phyloP scores from a whole-genome alignment of 2,329 filamentous ascomycete species.

The Alternaria sp. region DNA sequence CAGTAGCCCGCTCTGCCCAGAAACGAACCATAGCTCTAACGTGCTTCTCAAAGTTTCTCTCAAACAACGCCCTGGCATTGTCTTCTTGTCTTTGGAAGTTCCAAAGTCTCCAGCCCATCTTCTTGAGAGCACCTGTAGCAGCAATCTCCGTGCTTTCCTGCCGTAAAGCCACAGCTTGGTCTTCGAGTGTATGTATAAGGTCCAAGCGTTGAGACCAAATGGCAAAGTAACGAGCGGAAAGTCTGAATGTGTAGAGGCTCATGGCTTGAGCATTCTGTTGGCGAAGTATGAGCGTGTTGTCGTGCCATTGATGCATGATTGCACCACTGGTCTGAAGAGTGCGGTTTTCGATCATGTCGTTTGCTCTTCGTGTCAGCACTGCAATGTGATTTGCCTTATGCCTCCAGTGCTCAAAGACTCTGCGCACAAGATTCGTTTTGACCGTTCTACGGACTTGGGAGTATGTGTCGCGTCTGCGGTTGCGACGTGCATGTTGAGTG shows the following conservation, averaged over 20 bases:
- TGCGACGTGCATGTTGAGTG: slow-evolving; percentile 60
- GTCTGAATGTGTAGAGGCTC: slow-evolving; percentile 35
- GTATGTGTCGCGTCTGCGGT: slow-evolving; percentile 65
- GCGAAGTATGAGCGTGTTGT: slow-evolving; percentile 43
- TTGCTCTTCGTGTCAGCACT: slow-evolving; percentile 44
- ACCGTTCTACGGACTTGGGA: slow-evolving; percentile 60
- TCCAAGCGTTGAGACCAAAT: slow-evolving; percentile 37
- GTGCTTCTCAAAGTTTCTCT: slow-evolving; percentile 64
- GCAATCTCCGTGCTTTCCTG: slow-evolving; percentile 58
- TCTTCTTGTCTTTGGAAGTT: slow-evolving; percentile 61
- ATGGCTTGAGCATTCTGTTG: slow-evolving; percentile 34
- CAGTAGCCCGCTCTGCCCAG: slow-evolving; percentile 60
- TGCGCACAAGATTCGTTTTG: slow-evolving; percentile 63
- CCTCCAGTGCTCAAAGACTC: slow-evolving; percentile 51
- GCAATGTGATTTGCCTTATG: slow-evolving; percentile 31
- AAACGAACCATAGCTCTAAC: slow-evolving; percentile 63
- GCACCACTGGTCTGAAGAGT: slow-evolving; percentile 36
- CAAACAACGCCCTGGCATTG: slow-evolving; percentile 62
- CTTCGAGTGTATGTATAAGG: slow-evolving; percentile 40
- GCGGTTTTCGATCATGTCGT: slow-evolving; percentile 33
- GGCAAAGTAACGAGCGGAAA: slow-evolving; percentile 43
- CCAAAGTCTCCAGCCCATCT: slow-evolving; percentile 67
- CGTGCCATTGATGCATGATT: slow-evolving; percentile 56
- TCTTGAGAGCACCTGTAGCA: slow-evolving; percentile 61
- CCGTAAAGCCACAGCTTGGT: slow-evolving; percentile 58